Base-by-base conservation (phyloP, 805 yeast genomes). In the Martiniozyma abietophila region DNA sequence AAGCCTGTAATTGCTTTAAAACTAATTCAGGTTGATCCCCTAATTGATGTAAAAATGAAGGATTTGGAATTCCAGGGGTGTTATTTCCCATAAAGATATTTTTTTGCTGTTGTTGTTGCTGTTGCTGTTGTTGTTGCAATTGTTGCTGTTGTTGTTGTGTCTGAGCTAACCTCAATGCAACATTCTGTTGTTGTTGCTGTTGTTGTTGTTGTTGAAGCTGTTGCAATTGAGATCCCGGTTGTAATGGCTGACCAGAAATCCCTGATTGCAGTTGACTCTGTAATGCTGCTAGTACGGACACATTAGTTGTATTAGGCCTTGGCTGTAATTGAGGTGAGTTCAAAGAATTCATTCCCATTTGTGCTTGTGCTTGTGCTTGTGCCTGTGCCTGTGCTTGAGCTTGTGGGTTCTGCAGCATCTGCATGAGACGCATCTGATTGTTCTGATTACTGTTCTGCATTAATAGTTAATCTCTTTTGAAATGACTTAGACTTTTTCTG, bases 41-140 rank as follows among this genome's bases (percentile, higher is more conserved):
- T n/a, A n/a, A n/a, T n/a, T n/a, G n/a, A n/a, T n/a, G n/a, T n/a
- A n/a, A n/a, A n/a, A n/a, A n/a, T n/a, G n/a, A n/a, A n/a, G n/a
- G 80, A 4, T 83, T 70, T 36, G 34, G 33, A 8, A 36, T 27
- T 10, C 35, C 42, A 59, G 60, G 34, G 55, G 59, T 42, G 54
- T 39, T 37, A 19, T 30, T 27, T 44, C 53, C 38, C 25, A 35
- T 41, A 14, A 33, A 32, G 10, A 16, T 8, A 31, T 48, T 59
- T 25, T 46, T n/a, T n/a, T n/a, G n/a, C n/a, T n/a, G n/a, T n/a
- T n/a, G n/a, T n/a, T n/a, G 56, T 32, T 30, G 36, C 20, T 58
- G 36, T 46, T 59, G 31, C 46, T 55, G 65, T 36, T 53, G 61
- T 23, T 39, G 42, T 17, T 37, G 42, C 15, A 37, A 18, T 16